Base-by-base conservation (phyloP, 2,329 filamentous ascomycete species). In the Aureobasidium sp. region DNA sequence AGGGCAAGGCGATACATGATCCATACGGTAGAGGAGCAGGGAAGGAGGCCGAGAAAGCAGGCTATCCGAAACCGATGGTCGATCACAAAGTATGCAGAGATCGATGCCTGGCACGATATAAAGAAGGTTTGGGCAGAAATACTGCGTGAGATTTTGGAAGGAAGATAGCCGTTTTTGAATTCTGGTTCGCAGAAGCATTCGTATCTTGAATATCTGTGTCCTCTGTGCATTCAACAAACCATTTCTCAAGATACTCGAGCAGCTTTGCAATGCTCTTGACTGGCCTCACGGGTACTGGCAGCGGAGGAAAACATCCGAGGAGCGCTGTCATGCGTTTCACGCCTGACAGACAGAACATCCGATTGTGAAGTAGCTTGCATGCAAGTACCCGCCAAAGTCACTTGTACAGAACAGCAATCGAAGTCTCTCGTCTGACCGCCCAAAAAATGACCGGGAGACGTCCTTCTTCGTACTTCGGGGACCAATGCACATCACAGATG, bases 41-140 rank as follows among this genome's bases (percentile, higher is more conserved):
- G 1, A 69, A 70, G 8, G 68, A 77, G 57, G 86, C 83, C 6
- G 77, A 78, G 69, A 83, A 78, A 69, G 76, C 73, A 6, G 85
- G 85, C 0, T 95, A 95, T 65, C 88, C 89, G 0, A 73, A 75
- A 66, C 80, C 80, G 7, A 84, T 91, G 58, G 86, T 95, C 1
- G 78, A 85, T 35, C 90, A 95, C 66, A 85, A 83, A 62, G 73
- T 73, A 11, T 79, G 79, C 49, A 78, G 89, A 55, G 81, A 86
- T 49, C 76, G 79, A 59, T 85, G 85, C 24, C 69, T 93, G 64
- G 71, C 69, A 52, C 79, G 80, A 59, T 94, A 90, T 66, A 91
- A 90, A 68, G 74, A 73, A 32, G 83, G 80, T 0, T 67, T 83
- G 50, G 77, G 75, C 29, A 73, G 74, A 61, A 69, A 71, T 21